Evolutionary conservation across 108 stramenopile genomes (phyloP).

Genomic region (Skeletonema grethae): DNA sequence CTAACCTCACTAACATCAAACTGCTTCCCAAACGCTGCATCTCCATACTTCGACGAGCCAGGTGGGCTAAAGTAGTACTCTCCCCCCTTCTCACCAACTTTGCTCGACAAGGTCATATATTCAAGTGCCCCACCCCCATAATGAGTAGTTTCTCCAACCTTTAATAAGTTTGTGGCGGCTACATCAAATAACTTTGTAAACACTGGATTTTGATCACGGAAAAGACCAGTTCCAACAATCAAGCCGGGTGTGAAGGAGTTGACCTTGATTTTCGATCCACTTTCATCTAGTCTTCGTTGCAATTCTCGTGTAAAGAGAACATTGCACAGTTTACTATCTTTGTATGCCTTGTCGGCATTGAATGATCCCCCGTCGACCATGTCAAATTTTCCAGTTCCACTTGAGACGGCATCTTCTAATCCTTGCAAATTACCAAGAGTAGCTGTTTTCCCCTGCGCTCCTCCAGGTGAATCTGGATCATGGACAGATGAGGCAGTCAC

Average conservation of each 20-base stretch:
- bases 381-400: conserved; percentile 55
- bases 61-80: conserved; percentile 43
- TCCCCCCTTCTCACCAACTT: conserved; percentile 41
- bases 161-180: conserved; percentile 66
- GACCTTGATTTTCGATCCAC: conserved; percentile 51
- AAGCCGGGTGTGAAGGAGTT: conserved; percentile 85
- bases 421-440: conserved; percentile 84
- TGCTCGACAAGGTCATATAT: conserved; percentile 65
- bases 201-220: conserved; percentile 87
- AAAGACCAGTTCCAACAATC: conserved; percentile 80
- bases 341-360: conserved; percentile 92
- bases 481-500: conserved; percentile 87
- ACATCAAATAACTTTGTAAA: conserved; percentile 80
- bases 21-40: conserved; percentile 77
- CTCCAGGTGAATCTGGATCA: conserved; percentile 87
- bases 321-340: conserved; percentile 88
- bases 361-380: conserved; percentile 87
- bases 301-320: conserved; percentile 85
- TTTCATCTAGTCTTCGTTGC: conserved; percentile 58
- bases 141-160: conserved; percentile 67
- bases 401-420: conserved; percentile 45
- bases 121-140: conserved; percentile 84
- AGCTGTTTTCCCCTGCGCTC: conserved; percentile 72
- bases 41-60: conserved; percentile 78
- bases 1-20: conserved; percentile 58